Evolutionary conservation across 2,329 filamentous ascomycete genomes (phyloP).

Genomic region (Paracoccidioides brasiliensis): DNA sequence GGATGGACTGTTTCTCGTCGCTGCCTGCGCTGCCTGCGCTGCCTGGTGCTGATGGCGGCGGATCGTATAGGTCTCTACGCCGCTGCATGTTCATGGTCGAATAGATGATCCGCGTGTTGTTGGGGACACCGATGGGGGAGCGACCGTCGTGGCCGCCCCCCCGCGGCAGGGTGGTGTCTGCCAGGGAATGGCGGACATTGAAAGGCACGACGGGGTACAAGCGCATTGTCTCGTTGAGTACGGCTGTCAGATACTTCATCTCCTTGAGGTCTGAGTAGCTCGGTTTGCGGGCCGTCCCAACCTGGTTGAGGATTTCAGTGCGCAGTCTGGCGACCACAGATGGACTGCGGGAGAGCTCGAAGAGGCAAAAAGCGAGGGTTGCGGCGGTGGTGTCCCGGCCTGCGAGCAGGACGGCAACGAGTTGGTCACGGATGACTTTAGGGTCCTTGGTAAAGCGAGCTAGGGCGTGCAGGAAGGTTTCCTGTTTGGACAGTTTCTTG

Average conservation of each 20-base stretch:
- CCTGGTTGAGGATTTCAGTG: conserved; percentile 52
- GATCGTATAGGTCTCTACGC: conserved; percentile 37
- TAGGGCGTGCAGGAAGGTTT: conserved; percentile 79
- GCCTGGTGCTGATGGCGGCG: conserved; percentile 9
- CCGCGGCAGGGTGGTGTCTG: conserved; percentile 60
- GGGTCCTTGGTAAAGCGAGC: conserved; percentile 59
- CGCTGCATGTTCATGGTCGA: conserved; percentile 42
- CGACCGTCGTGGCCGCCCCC: conserved; percentile 42
- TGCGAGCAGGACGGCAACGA: conserved; percentile 69
- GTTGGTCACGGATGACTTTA: conserved; percentile 63
- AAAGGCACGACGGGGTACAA: conserved; percentile 68
- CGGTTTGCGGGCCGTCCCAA: conserved; percentile 45
- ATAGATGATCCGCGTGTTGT: conserved; percentile 38
- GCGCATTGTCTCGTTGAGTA: conserved; percentile 65
- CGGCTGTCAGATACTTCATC: conserved; percentile 65
- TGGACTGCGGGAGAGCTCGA: conserved; percentile 65
- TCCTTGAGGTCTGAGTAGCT: conserved; percentile 72
- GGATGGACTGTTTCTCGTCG: conserved; percentile 16
- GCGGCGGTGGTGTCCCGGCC: conserved; percentile 73
- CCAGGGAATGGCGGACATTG: conserved; percentile 60
- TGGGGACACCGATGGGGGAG: conserved; percentile 34
- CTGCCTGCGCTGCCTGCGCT: neutral
- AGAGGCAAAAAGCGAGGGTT: conserved; percentile 68
- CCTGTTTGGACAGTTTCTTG: conserved; percentile 53
- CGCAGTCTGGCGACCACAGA: conserved; percentile 55